phyloP scores from a whole-genome alignment of 257 asterid species.

The Linderniella brevidens region DNA sequence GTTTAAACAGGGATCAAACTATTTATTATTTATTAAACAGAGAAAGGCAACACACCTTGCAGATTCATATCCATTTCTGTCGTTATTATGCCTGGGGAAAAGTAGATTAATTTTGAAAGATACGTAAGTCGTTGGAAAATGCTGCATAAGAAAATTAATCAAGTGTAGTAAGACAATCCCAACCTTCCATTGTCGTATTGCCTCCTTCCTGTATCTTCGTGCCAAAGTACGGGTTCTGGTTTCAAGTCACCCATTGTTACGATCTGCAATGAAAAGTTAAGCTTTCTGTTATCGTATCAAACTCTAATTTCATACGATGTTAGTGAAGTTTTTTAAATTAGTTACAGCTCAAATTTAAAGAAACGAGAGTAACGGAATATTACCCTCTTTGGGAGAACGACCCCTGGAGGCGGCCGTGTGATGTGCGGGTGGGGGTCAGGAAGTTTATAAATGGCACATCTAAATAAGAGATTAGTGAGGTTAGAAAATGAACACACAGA shows the following conservation, averaged over 20 bases:
- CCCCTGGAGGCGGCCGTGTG: conserved; percentile 77
- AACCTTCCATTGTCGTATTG: conserved; percentile 56
- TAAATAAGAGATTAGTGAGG: conserved; percentile 12
- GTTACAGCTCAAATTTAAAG: not conserved
- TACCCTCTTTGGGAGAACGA: conserved; percentile 70
- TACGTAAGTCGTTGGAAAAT: not conserved
- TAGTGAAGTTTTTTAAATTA: not conserved
- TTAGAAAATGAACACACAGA: conserved; percentile 7
- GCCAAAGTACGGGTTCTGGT: conserved; percentile 92
- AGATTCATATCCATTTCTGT: not conserved
- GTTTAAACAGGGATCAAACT: too few relatives aligned
- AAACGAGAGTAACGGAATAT: not conserved
- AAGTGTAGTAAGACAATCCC: not conserved
- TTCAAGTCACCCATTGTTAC: conserved; percentile 60
- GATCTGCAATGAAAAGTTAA: conserved; percentile 22
- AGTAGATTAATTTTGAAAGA: not conserved
- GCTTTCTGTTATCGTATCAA: conserved; percentile 2
- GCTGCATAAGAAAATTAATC: not conserved
- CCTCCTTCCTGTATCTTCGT: conserved; percentile 82
- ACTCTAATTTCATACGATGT: not conserved
- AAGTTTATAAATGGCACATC: conserved; percentile 86
- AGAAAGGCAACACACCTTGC: too few relatives aligned
- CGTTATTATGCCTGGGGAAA: conserved; percentile 3
- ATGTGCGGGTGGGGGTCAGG: conserved; percentile 77
- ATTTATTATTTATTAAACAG: too few relatives aligned